Base-by-base conservation (phyloP, 345 rosid species). In the Schrenkiella parvula region DNA sequence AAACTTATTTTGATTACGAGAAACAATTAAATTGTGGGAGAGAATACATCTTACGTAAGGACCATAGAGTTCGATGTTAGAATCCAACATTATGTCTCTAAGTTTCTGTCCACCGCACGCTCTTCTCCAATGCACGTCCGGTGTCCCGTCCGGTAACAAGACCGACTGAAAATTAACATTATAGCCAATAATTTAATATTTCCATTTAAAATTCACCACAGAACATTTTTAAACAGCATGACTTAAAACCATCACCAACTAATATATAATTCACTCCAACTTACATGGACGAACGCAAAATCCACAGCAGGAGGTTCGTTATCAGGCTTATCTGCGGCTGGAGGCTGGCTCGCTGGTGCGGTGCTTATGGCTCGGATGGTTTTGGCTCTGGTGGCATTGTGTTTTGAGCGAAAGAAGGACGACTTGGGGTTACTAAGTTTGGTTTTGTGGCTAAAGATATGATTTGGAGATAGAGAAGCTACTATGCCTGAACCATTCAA, bases 271-370 rank as follows among this genome's bases (percentile, higher is more conserved):
- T n/a, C n/a, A n/a, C n/a, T n/a, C n/a, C n/a, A n/a, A n/a, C 89
- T 84, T 79, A 93, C 98, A 80, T 89, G 92, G 72, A 93, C 95
- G 65, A 93, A 93, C 39, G 92, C 96, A 34, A 88, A 78, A 69
- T 82, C 81, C 34, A 93, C 86, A 11, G 80, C 64, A 0, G 96
- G 84, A 64, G 93, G 93, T 64, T 87, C 77, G 12, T 55, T 82
- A 14, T 78, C 82, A 0, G 81, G 50, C 54, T 79, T 79, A 62
- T 55, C 29, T 7, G 67, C 71, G 51, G 74, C 34, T 10, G 52
- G 72, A 31, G 88, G 73, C 51, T 64, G 77, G 48, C 72, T 80
- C 18, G 75, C 83, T 0, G 90, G 80, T 58, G 79, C 77, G 0
- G 92, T 83, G 64, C 85, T 81, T 8, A 83, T 59, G 25, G 93